phyloP scores from a whole-genome alignment of 768 basidiomycete genomes.

The Boletellus ananiceps region DNA sequence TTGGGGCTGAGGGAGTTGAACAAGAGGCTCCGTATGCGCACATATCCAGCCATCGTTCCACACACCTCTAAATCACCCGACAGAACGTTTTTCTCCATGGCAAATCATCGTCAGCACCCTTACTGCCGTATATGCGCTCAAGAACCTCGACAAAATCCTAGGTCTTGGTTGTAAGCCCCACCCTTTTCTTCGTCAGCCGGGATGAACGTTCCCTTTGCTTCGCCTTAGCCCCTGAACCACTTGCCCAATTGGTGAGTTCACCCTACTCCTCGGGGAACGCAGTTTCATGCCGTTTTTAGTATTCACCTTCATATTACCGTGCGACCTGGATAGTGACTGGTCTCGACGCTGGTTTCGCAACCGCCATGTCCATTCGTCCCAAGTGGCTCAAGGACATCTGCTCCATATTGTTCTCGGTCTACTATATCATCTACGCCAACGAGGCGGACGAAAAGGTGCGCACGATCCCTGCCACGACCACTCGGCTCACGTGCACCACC shows the following conservation, averaged over 20 bases:
- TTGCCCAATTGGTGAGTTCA: conserved; percentile 72
- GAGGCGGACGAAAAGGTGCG: conserved; percentile 96
- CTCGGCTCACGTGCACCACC: conserved; percentile 1
- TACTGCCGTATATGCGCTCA: conserved; percentile 76
- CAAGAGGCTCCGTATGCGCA: conserved; percentile 50
- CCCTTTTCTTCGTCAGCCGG: not conserved
- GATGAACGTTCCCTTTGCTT: not conserved
- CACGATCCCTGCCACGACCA: not conserved
- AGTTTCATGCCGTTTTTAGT: conserved; percentile 40
- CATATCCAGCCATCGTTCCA: not conserved
- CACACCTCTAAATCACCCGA: not conserved
- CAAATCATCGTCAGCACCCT: conserved; percentile 86
- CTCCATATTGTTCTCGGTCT: conserved; percentile 78
- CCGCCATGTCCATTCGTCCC: conserved; percentile 87
- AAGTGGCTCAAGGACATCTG: conserved; percentile 89
- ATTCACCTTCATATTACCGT: conserved; percentile 89
- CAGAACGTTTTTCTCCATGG: conserved; percentile 91
- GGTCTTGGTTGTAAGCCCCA: conserved; percentile 62
- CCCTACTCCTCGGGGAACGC: not conserved
- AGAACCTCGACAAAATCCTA: conserved; percentile 81
- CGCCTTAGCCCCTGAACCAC: conserved; percentile 80
- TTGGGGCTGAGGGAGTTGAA: conserved; percentile 60
- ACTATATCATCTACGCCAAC: conserved; percentile 85
- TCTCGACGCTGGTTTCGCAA: conserved; percentile 95
- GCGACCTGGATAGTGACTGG: conserved; percentile 94